Evolutionary conservation across 352 stramenopile genomes (phyloP), one percentile per base, ranked within the genome.

Genomic region (Globisporangium nodosum): DNA sequence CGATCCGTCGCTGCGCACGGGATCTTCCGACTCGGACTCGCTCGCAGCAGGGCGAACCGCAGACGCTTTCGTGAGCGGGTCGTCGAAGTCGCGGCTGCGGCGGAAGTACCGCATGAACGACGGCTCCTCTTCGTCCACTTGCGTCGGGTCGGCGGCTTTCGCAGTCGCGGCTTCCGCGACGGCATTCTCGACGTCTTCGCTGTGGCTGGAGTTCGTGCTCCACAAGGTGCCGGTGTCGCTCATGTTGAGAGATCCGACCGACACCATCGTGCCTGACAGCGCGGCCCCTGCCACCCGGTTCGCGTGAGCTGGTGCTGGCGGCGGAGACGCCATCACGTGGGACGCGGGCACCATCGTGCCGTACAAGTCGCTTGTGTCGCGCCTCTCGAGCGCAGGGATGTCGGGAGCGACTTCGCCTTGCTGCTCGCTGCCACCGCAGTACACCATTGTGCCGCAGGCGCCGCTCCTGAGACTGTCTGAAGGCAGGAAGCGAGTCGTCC

Each of bases 101-200:
- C 80, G 72, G 63, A 92, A 90, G 65, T 90, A 92, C 52, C 88
- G 90, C 78, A 92, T 92, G 65, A 92, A 92, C 20, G 83, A 88
- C 33, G 83, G 81, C 63, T 92, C 74, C 12, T 54, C 55, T 48
- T 55, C 55, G 2, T 42, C 27, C 20, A 15, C 31, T 18, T 27
- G 43, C 16, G 43, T 13, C 43, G 20, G 43, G 43, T 11, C 43
- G n/a, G 13, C 43, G 3, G 8, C 43, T 5, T 6, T 3, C 7
- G n/a, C 21, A 7, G 16, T 49, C 18, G 43, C 35, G 20, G 27
- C 15, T 8, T 53, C 30, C 3, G 49, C 66, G 46, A 61, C 40
- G 3, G 21, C 21, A 1, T n/a, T 49, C 5, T 69, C 60, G 20
- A 63, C 54, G 64, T 43, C 13, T 33, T 54, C 35, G 61, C 63